These are phyloP conservation scores for Chernovozyma aurita DNA, from an alignment of 1,139 yeast species.

Conservation along the genomic window DNA sequence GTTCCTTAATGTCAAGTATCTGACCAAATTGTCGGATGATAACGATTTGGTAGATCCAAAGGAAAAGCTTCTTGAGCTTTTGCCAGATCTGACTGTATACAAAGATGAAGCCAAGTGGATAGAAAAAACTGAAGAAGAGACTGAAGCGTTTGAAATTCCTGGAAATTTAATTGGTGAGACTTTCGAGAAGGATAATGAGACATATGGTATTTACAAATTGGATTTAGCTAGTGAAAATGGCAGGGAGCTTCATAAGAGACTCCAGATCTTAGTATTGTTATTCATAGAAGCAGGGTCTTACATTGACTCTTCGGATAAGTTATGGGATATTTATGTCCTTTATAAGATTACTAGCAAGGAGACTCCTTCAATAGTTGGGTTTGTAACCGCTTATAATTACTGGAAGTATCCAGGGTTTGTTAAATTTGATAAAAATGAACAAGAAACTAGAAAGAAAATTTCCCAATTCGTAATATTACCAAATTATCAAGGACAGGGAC, in stretches of 20 bases:
- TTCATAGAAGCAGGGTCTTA: conserved; percentile 94
- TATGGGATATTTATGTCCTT: conserved; percentile 63
- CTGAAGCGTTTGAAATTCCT: conserved; percentile 40
- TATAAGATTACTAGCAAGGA: conserved; percentile 41
- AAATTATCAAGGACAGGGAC: conserved; percentile 64
- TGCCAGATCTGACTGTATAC: conserved; percentile 59
- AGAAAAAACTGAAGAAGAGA: conserved; percentile 48
- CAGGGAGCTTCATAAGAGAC: conserved; percentile 56
- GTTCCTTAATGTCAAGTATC: conserved; percentile 53
- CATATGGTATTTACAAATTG: conserved; percentile 33
- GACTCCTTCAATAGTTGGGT: conserved; percentile 60
- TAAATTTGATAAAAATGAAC: conserved; percentile 45
- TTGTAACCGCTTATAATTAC: conserved; percentile 78
- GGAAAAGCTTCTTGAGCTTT: conserved; percentile 46
- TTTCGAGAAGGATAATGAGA: conserved; percentile 30
- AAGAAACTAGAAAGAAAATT: conserved; percentile 63
- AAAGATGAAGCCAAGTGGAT: conserved; percentile 70
- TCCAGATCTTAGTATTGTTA: conserved; percentile 74
- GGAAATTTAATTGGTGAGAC: conserved; percentile 35
- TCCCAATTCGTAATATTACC: conserved; percentile 88
- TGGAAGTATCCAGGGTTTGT: conserved; percentile 65
- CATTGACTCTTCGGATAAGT: conserved; percentile 68
- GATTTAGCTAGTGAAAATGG: conserved; percentile 38
- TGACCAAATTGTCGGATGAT: conserved; percentile 45
- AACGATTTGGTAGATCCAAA: conserved; percentile 50